Evolutionary conservation across 352 stramenopile genomes (phyloP).

Genomic region (Globisporangium cylindrosporum): DNA sequence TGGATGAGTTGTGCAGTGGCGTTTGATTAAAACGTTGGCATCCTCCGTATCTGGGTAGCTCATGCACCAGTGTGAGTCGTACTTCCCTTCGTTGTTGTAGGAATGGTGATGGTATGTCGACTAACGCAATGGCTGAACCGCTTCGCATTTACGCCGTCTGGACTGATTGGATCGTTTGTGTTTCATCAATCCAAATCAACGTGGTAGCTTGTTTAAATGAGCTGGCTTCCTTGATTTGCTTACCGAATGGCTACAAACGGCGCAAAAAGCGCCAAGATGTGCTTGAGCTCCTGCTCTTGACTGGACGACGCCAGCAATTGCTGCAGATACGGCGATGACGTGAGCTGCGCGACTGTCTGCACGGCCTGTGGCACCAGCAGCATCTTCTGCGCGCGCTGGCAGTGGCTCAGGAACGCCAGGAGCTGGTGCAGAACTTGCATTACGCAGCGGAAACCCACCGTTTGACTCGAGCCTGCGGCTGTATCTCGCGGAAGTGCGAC

Average conservation of each 20-base stretch:
- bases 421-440: constrained; percentile 66
- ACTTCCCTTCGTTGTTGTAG: no score
- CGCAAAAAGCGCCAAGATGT: constrained; percentile 36
- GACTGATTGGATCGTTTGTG: background rate
- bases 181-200: background rate
- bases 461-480: constrained; percentile 18
- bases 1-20: background rate
- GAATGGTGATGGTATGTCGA: no score
- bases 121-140: background rate
- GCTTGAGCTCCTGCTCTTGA: constrained; percentile 49
- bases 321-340: constrained; percentile 59
- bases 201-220: background rate
- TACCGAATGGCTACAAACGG: constrained; percentile 22
- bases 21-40: no score
- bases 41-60: no score
- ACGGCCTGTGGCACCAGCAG: constrained; percentile 35
- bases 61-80: no score
- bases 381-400: constrained; percentile 33
- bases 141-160: background rate
- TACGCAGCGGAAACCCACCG: constrained; percentile 44
- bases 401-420: constrained; percentile 51
- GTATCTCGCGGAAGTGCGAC: constrained; percentile 39
- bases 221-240: background rate
- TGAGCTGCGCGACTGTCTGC: constrained; percentile 48
- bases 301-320: constrained; percentile 42